Conservation (phyloP, 768 basidiomycete species). For the Strobilomyces dryophilus region DNA sequence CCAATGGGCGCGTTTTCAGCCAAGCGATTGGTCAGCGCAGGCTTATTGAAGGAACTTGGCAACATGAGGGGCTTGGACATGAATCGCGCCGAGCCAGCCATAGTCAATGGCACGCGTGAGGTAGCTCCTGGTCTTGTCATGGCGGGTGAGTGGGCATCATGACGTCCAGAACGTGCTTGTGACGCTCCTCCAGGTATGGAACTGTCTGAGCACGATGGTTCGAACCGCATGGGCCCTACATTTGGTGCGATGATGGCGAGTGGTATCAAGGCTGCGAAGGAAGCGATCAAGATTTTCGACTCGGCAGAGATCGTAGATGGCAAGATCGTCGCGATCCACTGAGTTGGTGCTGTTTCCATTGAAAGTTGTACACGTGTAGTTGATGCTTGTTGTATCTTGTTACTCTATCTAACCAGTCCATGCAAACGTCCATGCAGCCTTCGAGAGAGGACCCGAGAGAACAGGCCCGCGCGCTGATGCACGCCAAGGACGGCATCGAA, state of each 20-base stretch:
- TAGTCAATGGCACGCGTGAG: conserved; percentile 73
- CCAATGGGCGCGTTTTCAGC: conserved; percentile 81
- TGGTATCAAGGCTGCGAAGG: conserved; percentile 68
- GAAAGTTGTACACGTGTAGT: not conserved
- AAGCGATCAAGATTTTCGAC: conserved; percentile 53
- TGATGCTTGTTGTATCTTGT: not conserved
- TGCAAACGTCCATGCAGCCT: conserved; percentile 31
- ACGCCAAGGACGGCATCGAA: conserved; percentile 69
- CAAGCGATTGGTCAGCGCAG: conserved; percentile 71
- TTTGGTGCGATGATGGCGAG: conserved; percentile 80
- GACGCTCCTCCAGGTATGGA: conserved; percentile 62
- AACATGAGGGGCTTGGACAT: conserved; percentile 81
- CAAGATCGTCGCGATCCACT: conserved; percentile 42
- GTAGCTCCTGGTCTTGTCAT: conserved; percentile 72
- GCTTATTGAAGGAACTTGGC: conserved; percentile 68
- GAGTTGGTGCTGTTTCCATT: not conserved
- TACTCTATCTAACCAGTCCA: conserved; percentile 11
- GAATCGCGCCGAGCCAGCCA: conserved; percentile 79
- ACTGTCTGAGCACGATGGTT: conserved; percentile 75
- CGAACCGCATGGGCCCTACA: conserved; percentile 74
- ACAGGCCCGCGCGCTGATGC: conserved; percentile 60
- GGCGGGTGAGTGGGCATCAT: conserved; percentile 45
- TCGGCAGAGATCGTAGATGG: conserved; percentile 49
- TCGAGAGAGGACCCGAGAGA: conserved; percentile 46
- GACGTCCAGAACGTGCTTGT: not conserved